These are phyloP conservation scores for Lactarius tabidus DNA, from an alignment of 768 basidiomycete species.

Conservation along the genomic window DNA sequence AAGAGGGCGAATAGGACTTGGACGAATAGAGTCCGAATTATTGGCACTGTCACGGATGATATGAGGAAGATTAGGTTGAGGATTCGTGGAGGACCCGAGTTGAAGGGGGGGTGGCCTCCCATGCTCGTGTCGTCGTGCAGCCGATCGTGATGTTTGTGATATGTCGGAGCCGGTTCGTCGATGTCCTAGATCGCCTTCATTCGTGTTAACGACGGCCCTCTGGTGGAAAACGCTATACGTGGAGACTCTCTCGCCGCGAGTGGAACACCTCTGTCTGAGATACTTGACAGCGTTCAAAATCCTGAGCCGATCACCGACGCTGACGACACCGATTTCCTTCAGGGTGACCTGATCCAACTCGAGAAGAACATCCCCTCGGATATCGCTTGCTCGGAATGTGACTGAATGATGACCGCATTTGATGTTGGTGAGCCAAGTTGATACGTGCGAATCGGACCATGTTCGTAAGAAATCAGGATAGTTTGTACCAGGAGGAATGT, in stretches of 20 bases:
- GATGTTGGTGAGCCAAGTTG: conserved; percentile 74
- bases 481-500: conserved; percentile 54
- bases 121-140: conserved; percentile 40
- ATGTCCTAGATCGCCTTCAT: conserved; percentile 25
- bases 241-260: conserved; percentile 18
- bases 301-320: conserved; percentile 88
- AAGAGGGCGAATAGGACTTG: conserved; percentile 42
- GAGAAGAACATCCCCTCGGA: conserved; percentile 85
- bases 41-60: conserved; percentile 57
- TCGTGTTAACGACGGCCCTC: conserved; percentile 14
- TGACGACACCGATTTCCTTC: conserved; percentile 85
- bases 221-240: conserved; percentile 3
- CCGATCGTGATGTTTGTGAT: conserved; percentile 28
- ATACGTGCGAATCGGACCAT: conserved; percentile 71
- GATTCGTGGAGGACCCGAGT: conserved; percentile 47
- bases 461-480: conserved; percentile 61
- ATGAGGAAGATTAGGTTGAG: conserved; percentile 63
- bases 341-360: conserved; percentile 86
- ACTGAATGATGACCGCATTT: conserved; percentile 65
- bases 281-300: conserved; percentile 81
- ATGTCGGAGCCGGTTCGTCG: conserved; percentile 24
- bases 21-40: conserved; percentile 47
- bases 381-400: conserved; percentile 81
- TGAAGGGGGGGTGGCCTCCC: conserved; percentile 80
- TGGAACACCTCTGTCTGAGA: conserved; percentile 56